phyloP scores from a whole-genome alignment of 305 asterid genomes.

The Fraxinus baroniana region DNA sequence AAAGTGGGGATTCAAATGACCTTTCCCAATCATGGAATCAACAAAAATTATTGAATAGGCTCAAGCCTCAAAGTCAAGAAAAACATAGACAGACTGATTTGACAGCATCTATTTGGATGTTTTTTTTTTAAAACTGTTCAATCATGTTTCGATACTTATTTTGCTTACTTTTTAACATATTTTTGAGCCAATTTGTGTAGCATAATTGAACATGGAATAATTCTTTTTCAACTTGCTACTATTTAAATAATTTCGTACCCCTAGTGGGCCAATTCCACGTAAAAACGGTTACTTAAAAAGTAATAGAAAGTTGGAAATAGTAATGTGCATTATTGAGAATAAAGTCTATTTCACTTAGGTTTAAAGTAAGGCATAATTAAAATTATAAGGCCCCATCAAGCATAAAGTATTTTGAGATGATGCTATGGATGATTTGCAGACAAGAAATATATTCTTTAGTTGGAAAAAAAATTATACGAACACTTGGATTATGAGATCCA shows the following conservation, averaged over 20 bases:
- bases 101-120: too few relatives aligned
- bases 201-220: too few relatives aligned
- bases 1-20: background rate
- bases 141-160: too few relatives aligned
- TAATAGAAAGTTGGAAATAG: background rate
- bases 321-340: conserved; percentile 5
- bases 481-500: background rate
- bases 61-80: too few relatives aligned
- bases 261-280: background rate
- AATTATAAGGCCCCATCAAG: background rate
- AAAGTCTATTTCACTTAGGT: conserved; percentile 13
- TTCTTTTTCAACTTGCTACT: background rate
- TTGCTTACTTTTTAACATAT: too few relatives aligned
- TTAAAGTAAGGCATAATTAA: background rate
- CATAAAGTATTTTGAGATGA: background rate
- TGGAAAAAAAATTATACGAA: background rate
- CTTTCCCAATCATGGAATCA: background rate
- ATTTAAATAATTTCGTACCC: background rate
- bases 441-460: conserved; percentile 11
- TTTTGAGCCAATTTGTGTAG: too few relatives aligned
- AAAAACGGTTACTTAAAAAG: background rate
- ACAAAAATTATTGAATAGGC: too few relatives aligned
- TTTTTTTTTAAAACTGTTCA: too few relatives aligned
- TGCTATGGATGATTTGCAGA: background rate
- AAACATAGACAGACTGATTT: too few relatives aligned